These are phyloP conservation scores for Grosmannia serpens DNA, from an alignment of 2,329 filamentous ascomycete genomes.

Conservation along the genomic window DNA sequence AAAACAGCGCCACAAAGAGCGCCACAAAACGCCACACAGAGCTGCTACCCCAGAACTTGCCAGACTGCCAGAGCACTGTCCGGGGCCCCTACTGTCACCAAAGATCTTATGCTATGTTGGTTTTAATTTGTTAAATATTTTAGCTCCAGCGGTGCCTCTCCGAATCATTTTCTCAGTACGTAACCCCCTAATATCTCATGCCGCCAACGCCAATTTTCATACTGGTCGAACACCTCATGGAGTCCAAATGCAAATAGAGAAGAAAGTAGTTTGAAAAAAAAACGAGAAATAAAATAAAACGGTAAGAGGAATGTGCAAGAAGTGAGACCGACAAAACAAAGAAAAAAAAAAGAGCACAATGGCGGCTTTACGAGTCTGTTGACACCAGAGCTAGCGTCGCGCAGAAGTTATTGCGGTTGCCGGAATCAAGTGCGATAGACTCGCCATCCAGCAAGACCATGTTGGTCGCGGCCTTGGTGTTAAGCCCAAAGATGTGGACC, in stretches of 20 bases:
- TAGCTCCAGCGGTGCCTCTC: not conserved
- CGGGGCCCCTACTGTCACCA: no score
- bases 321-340: not conserved
- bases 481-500: slow-evolving; percentile 56
- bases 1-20: not conserved
- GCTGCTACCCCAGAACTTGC: no score
- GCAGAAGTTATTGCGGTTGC: slow-evolving; percentile 57
- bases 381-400: slow-evolving; percentile 45
- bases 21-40: not conserved
- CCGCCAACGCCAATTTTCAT: not conserved
- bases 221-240: not conserved
- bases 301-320: not conserved
- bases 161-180: not conserved
- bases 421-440: slow-evolving; percentile 39
- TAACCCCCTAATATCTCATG: not conserved
- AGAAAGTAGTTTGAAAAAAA: not conserved
- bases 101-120: not conserved
- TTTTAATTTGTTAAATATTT: not conserved
- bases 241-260: not conserved
- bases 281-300: not conserved
- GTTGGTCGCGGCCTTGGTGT: slow-evolving; percentile 63
- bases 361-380: not conserved
- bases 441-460: slow-evolving; percentile 56
- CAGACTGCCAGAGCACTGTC: no score
- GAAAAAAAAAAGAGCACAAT: not conserved